Evolutionary conservation across 164 flowering plant species (phyloP).

Genomic region (Macadamia tetraphylla): DNA sequence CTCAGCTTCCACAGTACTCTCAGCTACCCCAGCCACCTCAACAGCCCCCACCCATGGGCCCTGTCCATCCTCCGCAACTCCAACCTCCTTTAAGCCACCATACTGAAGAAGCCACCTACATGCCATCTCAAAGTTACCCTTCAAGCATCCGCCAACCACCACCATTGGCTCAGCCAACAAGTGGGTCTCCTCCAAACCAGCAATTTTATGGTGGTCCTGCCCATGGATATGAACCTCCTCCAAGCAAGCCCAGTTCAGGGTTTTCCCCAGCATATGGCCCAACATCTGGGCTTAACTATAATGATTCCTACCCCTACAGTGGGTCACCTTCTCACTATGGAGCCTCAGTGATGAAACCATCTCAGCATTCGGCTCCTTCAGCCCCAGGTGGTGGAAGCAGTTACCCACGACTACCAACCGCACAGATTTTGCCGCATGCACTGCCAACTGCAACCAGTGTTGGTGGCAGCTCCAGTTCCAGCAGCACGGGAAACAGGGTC

Average conservation of each 20-base stretch:
- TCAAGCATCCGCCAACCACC: slow-evolving; percentile 47
- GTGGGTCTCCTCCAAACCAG: slow-evolving; percentile 43
- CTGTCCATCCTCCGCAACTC: slow-evolving; percentile 31
- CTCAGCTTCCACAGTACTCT: slow-evolving; percentile 34
- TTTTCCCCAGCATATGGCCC: slow-evolving; percentile 44
- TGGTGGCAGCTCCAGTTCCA: slow-evolving; percentile 48
- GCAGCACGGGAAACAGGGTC: slow-evolving; percentile 72
- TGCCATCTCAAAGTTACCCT: slow-evolving; percentile 52
- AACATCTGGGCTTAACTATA: slow-evolving; percentile 35
- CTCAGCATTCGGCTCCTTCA: slow-evolving; percentile 30
- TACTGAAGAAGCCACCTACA: slow-evolving; percentile 60
- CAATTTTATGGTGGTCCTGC: slow-evolving; percentile 45
- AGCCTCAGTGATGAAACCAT: slow-evolving; percentile 42
- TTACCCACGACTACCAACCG: slow-evolving; percentile 84
- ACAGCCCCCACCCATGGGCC: slow-evolving; percentile 30
- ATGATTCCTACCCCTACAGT: slow-evolving; percentile 50
- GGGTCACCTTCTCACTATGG: slow-evolving; percentile 54
- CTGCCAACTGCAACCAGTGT: slow-evolving; percentile 59
- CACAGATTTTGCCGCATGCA: slow-evolving; percentile 71
- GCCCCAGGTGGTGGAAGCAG: slow-evolving; percentile 49
- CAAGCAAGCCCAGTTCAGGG: slow-evolving; percentile 51
- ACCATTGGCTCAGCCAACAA: slow-evolving; percentile 28
- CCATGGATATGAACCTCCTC: slow-evolving; percentile 47
- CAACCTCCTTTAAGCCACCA: slow-evolving; percentile 46
- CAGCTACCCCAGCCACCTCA: slow-evolving; percentile 46